Evolutionary conservation across 495 filamentous ascomycete species (phyloP), one percentile per base, ranked within the genome.

Genomic region (Collariella sp.): DNA sequence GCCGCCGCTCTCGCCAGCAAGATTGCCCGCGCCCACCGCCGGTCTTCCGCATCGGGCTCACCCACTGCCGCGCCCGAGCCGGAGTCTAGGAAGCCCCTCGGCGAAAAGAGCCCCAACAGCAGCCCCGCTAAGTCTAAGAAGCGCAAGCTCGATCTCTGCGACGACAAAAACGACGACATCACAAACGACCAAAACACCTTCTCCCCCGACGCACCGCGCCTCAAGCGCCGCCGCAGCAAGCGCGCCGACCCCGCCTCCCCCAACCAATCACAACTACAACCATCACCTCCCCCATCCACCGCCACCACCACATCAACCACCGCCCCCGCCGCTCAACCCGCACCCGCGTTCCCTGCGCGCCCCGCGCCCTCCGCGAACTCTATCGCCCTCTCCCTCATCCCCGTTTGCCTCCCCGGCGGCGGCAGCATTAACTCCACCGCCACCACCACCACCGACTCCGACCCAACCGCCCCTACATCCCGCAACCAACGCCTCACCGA

Each of bases 401-500:
- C 64, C 7, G 60, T 68, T 11, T 64, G 64, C 9, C 53, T 70
- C 1, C 59, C 66, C n/a, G n/a, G n/a, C n/a, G n/a, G n/a, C n/a
- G n/a, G n/a, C n/a, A n/a, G n/a, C n/a, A n/a, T n/a, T n/a, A n/a
- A n/a, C n/a, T n/a, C n/a, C n/a, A n/a, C n/a, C n/a, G n/a, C n/a
- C n/a, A n/a, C n/a, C n/a, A n/a, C n/a, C n/a, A n/a, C n/a, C n/a
- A n/a, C n/a, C n/a, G n/a, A n/a, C n/a, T n/a, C n/a, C n/a, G n/a
- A n/a, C n/a, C n/a, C n/a, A n/a, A 57, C 43, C 40, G 61, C 15
- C 11, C 46, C 16, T 38, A 52, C 22, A 42, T 52, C 45, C 50
- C 57, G 50, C 55, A 60, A n/a, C 67, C 52, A 56, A 63, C 62
- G 65, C 47, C 67, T 60, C 44, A 76, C 79, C 40, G 76, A 78